Base-by-base conservation (phyloP, 2,329 filamentous ascomycete genomes). In the Neurospora sp. region DNA sequence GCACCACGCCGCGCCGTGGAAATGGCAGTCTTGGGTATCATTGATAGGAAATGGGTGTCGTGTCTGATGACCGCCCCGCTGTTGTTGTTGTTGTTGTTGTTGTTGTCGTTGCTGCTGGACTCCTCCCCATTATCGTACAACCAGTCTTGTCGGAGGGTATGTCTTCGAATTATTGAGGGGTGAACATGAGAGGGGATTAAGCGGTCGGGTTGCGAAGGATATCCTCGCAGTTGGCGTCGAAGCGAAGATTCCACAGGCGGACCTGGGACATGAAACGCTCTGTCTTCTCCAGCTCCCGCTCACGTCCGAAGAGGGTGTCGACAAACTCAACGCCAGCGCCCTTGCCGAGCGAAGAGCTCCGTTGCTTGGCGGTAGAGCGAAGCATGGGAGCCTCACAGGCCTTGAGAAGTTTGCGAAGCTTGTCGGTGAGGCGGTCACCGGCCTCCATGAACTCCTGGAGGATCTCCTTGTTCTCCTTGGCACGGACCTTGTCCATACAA, bases 261-360 rank as follows among this genome's bases (percentile, higher is more conserved):
- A 97, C 90, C 73, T 89, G 90, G 74, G 92, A 89, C 93, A 98
- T 98, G 81, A 97, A 89, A 81, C 91, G 92, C 84, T 97, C 93
- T 2, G 95, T 97, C 81, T 90, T 90, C 79, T 94, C 90, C 69
- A 97, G 85, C 82, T 97, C 92, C 73, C 93, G 88, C 78, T 98
- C 95, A 73, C 91, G 90, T 74, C 94, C 95, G 76, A 98, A 98
- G 76, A 99, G 92, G 68, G 93, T 94, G 79, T 97, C 91, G 77
- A 99, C 95, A 77, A 99, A 98, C 83, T 97, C 94, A 75, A 92
- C 91, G 68, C 96, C 96, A 69, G 93, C 93, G 79, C 93, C 95
- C 84, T 93, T 94, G 78, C 94, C 95, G 81, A 98, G 92, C 79
- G 90, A 90, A 52, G 86, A 82, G 71, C 90, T 90, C 75, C 85